phyloP scores from a whole-genome alignment of 2,329 filamentous ascomycete genomes.

The Xylariales sp. region DNA sequence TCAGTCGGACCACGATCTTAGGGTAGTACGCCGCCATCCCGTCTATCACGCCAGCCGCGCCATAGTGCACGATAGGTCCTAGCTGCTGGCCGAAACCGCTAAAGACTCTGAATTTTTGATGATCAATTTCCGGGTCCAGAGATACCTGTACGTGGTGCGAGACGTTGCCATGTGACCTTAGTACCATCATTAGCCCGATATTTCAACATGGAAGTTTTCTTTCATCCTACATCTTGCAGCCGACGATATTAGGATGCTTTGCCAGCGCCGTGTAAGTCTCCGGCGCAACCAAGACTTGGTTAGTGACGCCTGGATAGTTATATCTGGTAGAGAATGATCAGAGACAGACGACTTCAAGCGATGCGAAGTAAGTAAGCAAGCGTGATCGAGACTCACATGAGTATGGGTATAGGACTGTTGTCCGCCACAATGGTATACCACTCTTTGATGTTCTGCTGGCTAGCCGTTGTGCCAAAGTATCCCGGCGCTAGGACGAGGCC shows the following conservation, averaged over 20 bases:
- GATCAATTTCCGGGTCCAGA: constrained; percentile 55
- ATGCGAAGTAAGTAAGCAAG: too few species aligned
- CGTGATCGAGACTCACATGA: constrained; percentile 48
- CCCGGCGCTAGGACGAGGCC: constrained; percentile 60
- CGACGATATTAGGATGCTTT: constrained; percentile 60
- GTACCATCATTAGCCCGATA: not conserved
- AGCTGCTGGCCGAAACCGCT: constrained; percentile 62
- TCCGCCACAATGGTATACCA: constrained; percentile 62
- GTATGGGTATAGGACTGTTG: constrained; percentile 52
- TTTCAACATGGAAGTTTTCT: not conserved
- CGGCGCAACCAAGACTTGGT: constrained; percentile 54
- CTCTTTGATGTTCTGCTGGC: constrained; percentile 53
- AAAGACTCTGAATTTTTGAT: constrained; percentile 57
- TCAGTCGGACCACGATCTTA: constrained; percentile 54
- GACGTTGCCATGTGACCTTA: constrained; percentile 53
- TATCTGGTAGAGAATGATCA: constrained; percentile 29
- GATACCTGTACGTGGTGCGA: constrained; percentile 60
- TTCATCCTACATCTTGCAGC: constrained; percentile 51
- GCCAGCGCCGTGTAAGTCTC: constrained; percentile 55
- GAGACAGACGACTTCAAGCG: not conserved
- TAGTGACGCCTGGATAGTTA: constrained; percentile 61
- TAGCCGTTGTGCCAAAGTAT: constrained; percentile 57
- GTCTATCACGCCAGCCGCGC: constrained; percentile 62
- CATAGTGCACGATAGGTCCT: constrained; percentile 57
- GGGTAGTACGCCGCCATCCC: constrained; percentile 62